Evolutionary conservation across 1,284 basidiomycete genomes (phyloP).

Genomic region (Fomitopsis pinicola): DNA sequence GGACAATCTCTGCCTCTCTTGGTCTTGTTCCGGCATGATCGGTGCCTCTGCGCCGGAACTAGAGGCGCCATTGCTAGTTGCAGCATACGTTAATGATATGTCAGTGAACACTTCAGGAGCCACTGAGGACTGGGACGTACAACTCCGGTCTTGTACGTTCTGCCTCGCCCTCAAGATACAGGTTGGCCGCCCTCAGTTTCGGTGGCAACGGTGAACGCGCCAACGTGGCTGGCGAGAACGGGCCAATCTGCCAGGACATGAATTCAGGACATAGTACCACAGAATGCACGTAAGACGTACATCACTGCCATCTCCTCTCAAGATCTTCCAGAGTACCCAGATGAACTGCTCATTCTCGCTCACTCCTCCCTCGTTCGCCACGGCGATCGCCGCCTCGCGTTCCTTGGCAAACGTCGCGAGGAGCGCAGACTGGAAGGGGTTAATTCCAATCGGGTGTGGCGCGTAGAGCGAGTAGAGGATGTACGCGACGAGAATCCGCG

Average conservation of each 20-base stretch:
- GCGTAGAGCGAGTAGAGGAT: conserved; percentile 73
- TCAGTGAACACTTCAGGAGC: not conserved
- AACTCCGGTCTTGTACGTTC: conserved; percentile 32
- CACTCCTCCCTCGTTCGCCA: conserved; percentile 46
- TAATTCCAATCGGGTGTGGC: conserved; percentile 69
- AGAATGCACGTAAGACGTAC: conserved; percentile 35
- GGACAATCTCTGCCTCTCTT: conserved; percentile 33
- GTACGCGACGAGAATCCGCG: conserved; percentile 71
- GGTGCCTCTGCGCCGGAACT: conserved; percentile 12
- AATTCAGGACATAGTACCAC: not conserved
- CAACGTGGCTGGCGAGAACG: conserved; percentile 68
- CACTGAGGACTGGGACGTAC: conserved; percentile 4
- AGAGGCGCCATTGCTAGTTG: conserved; percentile 25
- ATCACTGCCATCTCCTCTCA: conserved; percentile 74
- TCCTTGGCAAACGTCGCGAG: conserved; percentile 62
- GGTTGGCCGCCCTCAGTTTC: conserved; percentile 63
- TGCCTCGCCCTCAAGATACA: conserved; percentile 57
- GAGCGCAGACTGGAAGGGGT: conserved; percentile 71
- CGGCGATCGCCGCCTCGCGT: conserved; percentile 49
- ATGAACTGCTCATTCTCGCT: conserved; percentile 70
- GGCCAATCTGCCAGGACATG: conserved; percentile 51
- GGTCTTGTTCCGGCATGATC: conserved; percentile 32
- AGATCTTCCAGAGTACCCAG: conserved; percentile 80
- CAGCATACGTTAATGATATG: not conserved
- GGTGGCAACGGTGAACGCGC: conserved; percentile 66